These are phyloP conservation scores for Pistacia atlantica DNA, from an alignment of 345 rosid species.

Conservation along the genomic window DNA sequence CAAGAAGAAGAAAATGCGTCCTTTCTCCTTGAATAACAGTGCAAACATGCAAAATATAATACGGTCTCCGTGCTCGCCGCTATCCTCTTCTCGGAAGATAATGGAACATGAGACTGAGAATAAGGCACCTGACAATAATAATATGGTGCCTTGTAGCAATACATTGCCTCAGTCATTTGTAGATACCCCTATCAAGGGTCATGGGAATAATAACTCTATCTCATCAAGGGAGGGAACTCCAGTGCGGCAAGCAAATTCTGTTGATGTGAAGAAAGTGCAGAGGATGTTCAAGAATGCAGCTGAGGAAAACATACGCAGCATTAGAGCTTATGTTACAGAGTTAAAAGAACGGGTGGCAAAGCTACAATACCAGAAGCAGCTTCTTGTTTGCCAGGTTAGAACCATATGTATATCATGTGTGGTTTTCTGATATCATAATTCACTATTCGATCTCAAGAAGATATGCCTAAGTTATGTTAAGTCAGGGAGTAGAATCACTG, in stretches of 20 bases:
- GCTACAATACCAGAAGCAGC: conserved; percentile 96
- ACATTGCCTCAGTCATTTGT: conserved; percentile 29
- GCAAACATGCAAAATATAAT: conserved; percentile 79
- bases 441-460: not conserved
- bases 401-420: not conserved
- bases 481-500: not conserved
- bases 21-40: conserved; percentile 69
- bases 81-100: conserved; percentile 59
- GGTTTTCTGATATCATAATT: not conserved
- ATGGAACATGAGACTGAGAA: conserved; percentile 65
- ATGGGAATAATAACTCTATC: conserved; percentile 22
- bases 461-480: not conserved
- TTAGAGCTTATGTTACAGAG: conserved; percentile 82
- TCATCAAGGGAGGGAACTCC: conserved; percentile 76
- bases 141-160: not conserved
- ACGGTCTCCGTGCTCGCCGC: conserved; percentile 82
- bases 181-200: conserved; percentile 47
- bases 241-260: conserved; percentile 58
- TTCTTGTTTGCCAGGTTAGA: conserved; percentile 91
- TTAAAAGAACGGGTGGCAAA: conserved; percentile 94
- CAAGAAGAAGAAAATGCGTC: conserved; percentile 76
- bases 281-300: conserved; percentile 96
- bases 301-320: conserved; percentile 86
- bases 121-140: conserved; percentile 61
- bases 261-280: conserved; percentile 89